These are phyloP conservation scores for Lepiota subincarnata DNA, from an alignment of 768 basidiomycete genomes.

Conservation along the genomic window DNA sequence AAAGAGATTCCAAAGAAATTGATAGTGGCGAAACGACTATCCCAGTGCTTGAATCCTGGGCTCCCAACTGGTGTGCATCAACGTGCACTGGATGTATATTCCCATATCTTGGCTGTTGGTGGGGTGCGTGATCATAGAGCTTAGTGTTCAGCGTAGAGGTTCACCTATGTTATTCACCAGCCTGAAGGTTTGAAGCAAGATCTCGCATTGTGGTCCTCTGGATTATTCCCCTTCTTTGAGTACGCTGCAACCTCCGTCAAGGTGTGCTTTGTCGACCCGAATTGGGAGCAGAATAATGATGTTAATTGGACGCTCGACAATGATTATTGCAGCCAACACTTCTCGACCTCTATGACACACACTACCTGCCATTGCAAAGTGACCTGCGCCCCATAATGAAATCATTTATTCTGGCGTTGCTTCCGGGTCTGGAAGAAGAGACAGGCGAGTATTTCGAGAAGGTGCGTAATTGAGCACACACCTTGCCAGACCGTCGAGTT, in stretches of 20 bases:
- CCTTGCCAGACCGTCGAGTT: slow-evolving; percentile 8
- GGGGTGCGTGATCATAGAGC: slow-evolving; percentile 54
- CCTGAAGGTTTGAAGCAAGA: slow-evolving; percentile 84
- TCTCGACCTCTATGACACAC: slow-evolving; percentile 86
- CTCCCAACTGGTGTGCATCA: slow-evolving; percentile 96
- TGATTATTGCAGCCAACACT: slow-evolving; percentile 60
- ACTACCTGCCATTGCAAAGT: slow-evolving; percentile 83
- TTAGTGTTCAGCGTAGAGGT: slow-evolving; percentile 7
- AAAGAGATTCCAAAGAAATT: slow-evolving; percentile 95
- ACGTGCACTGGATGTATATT: slow-evolving; percentile 91
- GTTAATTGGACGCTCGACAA: background rate
- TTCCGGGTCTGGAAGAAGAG: slow-evolving; percentile 96
- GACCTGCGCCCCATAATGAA: slow-evolving; percentile 88
- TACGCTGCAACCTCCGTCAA: slow-evolving; percentile 99
- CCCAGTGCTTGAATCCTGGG: slow-evolving; percentile 98
- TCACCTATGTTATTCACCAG: slow-evolving; percentile 34
- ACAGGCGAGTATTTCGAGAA: slow-evolving; percentile 97
- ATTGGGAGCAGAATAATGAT: background rate
- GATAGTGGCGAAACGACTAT: slow-evolving; percentile 88
- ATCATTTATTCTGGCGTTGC: slow-evolving; percentile 86
- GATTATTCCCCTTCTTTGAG: slow-evolving; percentile 97
- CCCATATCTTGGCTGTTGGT: slow-evolving; percentile 85
- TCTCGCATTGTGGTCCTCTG: slow-evolving; percentile 90
- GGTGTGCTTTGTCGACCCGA: slow-evolving; percentile 34
- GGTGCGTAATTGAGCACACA: slow-evolving; percentile 31